Evolutionary conservation across 2,329 filamentous ascomycete genomes (phyloP).

Genomic region (Fusarium continuum): DNA sequence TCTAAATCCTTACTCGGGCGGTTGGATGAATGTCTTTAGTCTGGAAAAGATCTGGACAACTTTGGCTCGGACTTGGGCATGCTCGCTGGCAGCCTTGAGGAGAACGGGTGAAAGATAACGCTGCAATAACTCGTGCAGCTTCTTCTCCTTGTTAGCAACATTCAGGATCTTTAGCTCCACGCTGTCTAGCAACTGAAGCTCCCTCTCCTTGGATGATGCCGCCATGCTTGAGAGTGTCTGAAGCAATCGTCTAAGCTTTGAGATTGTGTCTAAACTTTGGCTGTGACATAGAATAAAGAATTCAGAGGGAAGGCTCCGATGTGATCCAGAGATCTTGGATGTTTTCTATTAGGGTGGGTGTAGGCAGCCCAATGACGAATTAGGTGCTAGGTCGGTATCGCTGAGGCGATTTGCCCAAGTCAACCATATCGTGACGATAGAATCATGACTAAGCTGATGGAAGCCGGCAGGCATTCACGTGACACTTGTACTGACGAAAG

Average conservation of each 20-base stretch:
- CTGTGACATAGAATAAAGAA: too few species aligned
- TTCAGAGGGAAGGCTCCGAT: too few species aligned
- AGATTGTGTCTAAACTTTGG: too few species aligned
- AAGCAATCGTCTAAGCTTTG: neutral
- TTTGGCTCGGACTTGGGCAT: slow-evolving; percentile 82
- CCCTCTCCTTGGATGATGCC: slow-evolving; percentile 67
- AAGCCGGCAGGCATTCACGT: slow-evolving; percentile 18
- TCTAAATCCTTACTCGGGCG: slow-evolving; percentile 49
- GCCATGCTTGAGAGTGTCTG: slow-evolving; percentile 47
- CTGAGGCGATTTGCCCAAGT: slow-evolving; percentile 28
- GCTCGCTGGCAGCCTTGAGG: slow-evolving; percentile 84
- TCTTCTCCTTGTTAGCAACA: slow-evolving; percentile 83
- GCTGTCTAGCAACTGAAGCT: slow-evolving; percentile 84
- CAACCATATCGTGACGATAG: slow-evolving; percentile 35
- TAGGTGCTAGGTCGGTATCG: slow-evolving; percentile 8
- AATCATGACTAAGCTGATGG: slow-evolving; percentile 38
- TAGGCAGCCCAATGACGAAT: slow-evolving; percentile 42
- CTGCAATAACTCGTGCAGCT: slow-evolving; percentile 80
- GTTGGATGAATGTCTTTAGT: slow-evolving; percentile 64
- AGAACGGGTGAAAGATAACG: slow-evolving; percentile 84
- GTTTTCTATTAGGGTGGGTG: slow-evolving; percentile 1
- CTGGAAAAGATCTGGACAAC: slow-evolving; percentile 62
- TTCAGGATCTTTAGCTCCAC: slow-evolving; percentile 84
- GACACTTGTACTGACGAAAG: neutral
- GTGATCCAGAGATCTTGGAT: neutral